Evolutionary conservation across 495 filamentous ascomycete species (phyloP), one percentile per base, ranked within the genome.

Genomic region (Podospora pseudopauciseta): DNA sequence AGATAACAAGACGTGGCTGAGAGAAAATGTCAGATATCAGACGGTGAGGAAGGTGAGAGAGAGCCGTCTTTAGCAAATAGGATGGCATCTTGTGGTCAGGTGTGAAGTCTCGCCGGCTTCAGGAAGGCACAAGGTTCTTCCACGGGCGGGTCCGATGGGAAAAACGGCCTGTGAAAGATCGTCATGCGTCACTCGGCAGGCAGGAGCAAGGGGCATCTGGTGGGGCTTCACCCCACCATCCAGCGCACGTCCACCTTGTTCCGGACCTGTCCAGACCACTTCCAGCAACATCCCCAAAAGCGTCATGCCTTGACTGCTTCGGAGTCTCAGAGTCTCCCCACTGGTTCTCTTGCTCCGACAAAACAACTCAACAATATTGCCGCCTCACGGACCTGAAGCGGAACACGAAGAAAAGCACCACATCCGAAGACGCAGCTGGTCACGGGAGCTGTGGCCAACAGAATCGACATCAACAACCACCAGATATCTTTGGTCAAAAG

Each of bases 101-200:
- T 49, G 39, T 16, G 15, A 49, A 49, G 15, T 49, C 39, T 49
- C 39, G 15, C 39, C 39, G 2, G 39, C 39, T 49, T 49, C 39
- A 49, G 39, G 39, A 49, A 49, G 39, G 9, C 7, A 49, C 39
- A 49, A 5, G 39, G 39, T 5, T 49, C 39, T 49, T 49, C 39
- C 39, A 49, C 15, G 9, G 39, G 39, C 39, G 39, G 39, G 39
- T 49, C 39, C 39, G 9, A 49, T 32, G n/a, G 32, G 49, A 28
- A 39, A 49, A 63, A 34, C 28, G 61, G 32, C 32, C 27, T 18
- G 13, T 20, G 13, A 27, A 6, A 15, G 61, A 63, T 63, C 61
- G 61, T 63, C 61, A 63, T 63, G 61, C 61, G 61, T 63, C 61
- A 63, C 61, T 63, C 32, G 27, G 39, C 39, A 49, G 39, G 39